A percentile compares a stretch with the other conserved stretches of the same genome.
Conservation (phyloP, 1,139 yeast genomes). For the Protomyces arabidopsidicola region DNA sequence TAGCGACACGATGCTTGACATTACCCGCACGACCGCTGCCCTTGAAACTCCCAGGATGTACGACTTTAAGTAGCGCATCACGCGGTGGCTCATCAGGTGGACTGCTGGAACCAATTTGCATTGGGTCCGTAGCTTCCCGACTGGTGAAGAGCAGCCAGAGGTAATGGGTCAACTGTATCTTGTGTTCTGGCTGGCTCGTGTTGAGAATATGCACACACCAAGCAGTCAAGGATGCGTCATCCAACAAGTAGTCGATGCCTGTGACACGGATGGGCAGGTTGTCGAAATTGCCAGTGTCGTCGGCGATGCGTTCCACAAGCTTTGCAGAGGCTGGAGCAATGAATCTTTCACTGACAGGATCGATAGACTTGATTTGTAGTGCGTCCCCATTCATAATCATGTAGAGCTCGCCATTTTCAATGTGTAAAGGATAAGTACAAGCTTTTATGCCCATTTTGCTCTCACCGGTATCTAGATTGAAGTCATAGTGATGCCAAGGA, state of each 20-base stretch:
- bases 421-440: slow-evolving; percentile 8
- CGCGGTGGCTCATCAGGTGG: slow-evolving; percentile 15
- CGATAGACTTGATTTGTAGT: background rate
- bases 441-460: slow-evolving; percentile 12
- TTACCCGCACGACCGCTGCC: slow-evolving; percentile 14
- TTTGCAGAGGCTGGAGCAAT: background rate
- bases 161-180: slow-evolving; percentile 11
- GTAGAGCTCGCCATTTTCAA: background rate
- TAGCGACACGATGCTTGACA: slow-evolving; percentile 19
- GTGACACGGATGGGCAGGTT: background rate
- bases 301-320: background rate
- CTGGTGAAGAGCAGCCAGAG: background rate
- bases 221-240: background rate
- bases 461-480: slow-evolving; percentile 13
- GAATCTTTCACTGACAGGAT: slow-evolving; percentile 11
- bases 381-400: background rate
- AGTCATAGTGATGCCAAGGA: slow-evolving; percentile 23
- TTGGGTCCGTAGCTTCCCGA: background rate
- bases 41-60: slow-evolving; percentile 7
- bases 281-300: background rate
- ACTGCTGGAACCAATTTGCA: background rate
- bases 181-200: slow-evolving; percentile 14
- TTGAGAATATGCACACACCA: slow-evolving; percentile 10
- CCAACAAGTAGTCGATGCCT: background rate
- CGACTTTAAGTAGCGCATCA: background rate